phyloP scores from a whole-genome alignment of 331 rosid species.

The Erythrophleum ivorense region DNA sequence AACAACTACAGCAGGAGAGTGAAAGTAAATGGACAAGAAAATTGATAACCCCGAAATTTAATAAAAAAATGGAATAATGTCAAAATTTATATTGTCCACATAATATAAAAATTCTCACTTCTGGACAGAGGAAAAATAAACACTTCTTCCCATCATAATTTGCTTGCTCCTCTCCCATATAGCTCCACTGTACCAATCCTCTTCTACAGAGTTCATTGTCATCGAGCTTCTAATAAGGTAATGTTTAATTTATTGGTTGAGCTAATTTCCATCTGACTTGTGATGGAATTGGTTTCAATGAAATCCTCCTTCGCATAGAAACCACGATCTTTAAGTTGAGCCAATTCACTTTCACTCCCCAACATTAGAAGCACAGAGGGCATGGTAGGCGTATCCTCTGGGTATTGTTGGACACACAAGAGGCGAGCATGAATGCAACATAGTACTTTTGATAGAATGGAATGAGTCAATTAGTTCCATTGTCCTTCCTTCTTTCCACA shows the following conservation, averaged over 20 bases:
- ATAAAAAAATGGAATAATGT: not conserved
- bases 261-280: not conserved
- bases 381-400: conserved; percentile 47
- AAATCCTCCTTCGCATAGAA: conserved; percentile 31
- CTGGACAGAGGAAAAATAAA: not conserved
- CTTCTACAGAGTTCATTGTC: not conserved
- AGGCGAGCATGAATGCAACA: conserved; percentile 46
- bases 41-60: not conserved
- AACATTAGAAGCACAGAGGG: conserved; percentile 41
- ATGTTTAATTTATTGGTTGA: conserved; percentile 38
- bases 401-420: conserved; percentile 36
- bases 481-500: conserved; percentile 38
- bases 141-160: not conserved
- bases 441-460: conserved; percentile 12
- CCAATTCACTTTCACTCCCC: conserved; percentile 42
- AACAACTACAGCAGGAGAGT: not conserved
- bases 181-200: not conserved
- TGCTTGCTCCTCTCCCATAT: not conserved
- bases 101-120: not conserved
- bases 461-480: conserved; percentile 36
- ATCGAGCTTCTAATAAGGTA: conserved; percentile 41
- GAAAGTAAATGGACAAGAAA: not conserved
- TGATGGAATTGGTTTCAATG: not conserved
- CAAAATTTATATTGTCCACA: not conserved
- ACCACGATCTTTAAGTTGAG: conserved; percentile 42